These are phyloP conservation scores for Hirsutella thompsonii DNA, from an alignment of 2,329 filamentous ascomycete genomes.

Conservation along the genomic window DNA sequence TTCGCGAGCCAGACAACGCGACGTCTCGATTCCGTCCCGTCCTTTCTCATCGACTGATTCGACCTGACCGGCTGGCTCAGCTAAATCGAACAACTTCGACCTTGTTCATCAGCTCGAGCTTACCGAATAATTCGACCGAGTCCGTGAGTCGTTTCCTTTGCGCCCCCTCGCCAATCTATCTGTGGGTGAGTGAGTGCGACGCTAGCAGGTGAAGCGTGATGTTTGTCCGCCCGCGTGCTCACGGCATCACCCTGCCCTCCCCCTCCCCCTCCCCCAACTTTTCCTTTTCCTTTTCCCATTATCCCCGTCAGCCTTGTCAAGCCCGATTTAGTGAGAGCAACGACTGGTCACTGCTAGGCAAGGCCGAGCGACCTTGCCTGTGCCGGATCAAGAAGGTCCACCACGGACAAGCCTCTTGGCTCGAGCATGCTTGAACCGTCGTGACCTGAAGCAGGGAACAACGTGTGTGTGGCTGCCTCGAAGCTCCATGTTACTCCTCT, in stretches of 20 bases:
- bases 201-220: slow-evolving; percentile 3
- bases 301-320: not conserved
- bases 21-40: not conserved
- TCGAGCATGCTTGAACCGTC: not conserved
- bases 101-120: too few relatives aligned
- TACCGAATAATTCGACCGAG: too few relatives aligned
- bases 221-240: slow-evolving; percentile 2
- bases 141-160: not conserved
- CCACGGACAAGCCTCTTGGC: not conserved
- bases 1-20: not conserved
- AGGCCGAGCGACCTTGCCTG: not conserved
- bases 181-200: slow-evolving; percentile 7
- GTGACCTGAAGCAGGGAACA: not conserved
- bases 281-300: not conserved
- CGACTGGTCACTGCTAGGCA: too few relatives aligned
- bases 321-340: not conserved
- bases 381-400: not conserved
- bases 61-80: too few relatives aligned
- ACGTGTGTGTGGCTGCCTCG: not conserved
- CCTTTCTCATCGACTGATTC: too few relatives aligned
- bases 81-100: too few relatives aligned
- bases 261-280: not conserved
- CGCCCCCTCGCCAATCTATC: not conserved
- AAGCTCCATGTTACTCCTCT: not conserved
- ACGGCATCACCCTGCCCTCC: slow-evolving; percentile 1